A percentile compares a stretch with the other conserved stretches of the same genome.
Conservation (phyloP, 2,329 filamentous ascomycete genomes). For the Neonectria sp. region DNA sequence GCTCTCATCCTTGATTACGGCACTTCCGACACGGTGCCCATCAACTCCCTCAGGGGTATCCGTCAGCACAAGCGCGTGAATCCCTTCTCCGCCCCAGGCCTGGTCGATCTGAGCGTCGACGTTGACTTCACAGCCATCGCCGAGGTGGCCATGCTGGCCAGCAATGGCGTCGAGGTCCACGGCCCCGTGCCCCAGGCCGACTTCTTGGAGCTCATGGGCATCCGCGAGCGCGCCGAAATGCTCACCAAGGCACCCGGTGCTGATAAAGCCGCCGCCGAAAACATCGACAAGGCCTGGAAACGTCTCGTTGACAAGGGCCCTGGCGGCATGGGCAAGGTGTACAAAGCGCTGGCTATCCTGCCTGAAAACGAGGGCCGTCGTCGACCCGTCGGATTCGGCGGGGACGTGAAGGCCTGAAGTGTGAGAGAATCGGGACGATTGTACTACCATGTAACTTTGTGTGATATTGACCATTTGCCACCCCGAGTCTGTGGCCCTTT, state of each 20-base stretch:
- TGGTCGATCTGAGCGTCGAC: conserved; percentile 91
- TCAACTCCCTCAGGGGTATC: conserved; percentile 94
- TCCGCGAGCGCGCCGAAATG: conserved; percentile 81
- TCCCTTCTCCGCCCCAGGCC: conserved; percentile 84
- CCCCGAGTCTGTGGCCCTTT: conserved; percentile 12
- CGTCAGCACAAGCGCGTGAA: conserved; percentile 81
- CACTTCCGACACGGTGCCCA: conserved; percentile 81
- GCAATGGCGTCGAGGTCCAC: conserved; percentile 88
- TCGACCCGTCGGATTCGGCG: conserved; percentile 92
- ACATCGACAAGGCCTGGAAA: conserved; percentile 82
- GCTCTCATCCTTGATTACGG: conserved; percentile 98
- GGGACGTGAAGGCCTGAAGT: conserved; percentile 63
- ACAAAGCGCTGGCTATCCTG: conserved; percentile 92
- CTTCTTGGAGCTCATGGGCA: conserved; percentile 87
- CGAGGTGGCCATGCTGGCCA: conserved; percentile 83
- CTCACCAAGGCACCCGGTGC: conserved; percentile 66
- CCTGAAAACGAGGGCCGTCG: conserved; percentile 83
- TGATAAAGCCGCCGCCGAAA: conserved; percentile 65
- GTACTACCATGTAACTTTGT: conserved; percentile 35
- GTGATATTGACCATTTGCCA: conserved; percentile 13
- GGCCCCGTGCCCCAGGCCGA: conserved; percentile 89
- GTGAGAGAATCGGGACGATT: neutral
- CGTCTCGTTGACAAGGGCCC: conserved; percentile 87
- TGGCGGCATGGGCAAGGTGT: conserved; percentile 93
- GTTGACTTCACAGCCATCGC: conserved; percentile 93